Conservation (phyloP, 2,329 filamentous ascomycete genomes). For the Aspergillus viridinutans region DNA sequence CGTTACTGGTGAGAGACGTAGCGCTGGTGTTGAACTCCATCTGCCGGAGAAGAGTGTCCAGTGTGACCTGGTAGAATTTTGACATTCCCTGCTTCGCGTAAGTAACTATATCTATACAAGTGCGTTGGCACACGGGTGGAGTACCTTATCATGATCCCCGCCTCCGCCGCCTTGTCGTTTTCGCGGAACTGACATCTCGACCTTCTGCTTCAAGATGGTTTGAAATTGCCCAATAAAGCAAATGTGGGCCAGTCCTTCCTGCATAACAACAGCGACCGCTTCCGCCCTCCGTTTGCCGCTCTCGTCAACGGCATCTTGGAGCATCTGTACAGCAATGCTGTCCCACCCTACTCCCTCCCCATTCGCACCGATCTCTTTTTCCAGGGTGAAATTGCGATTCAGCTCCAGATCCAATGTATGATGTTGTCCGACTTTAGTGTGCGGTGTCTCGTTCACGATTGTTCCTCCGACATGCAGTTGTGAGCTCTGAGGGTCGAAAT, state of each 20-base stretch:
- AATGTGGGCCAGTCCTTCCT: slow-evolving; percentile 60
- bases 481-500: slow-evolving; percentile 65
- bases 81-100: slow-evolving; percentile 55
- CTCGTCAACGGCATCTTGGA: slow-evolving; percentile 73
- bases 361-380: slow-evolving; percentile 62
- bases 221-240: slow-evolving; percentile 49
- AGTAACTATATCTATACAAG: slow-evolving; percentile 1
- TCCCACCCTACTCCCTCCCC: slow-evolving; percentile 67
- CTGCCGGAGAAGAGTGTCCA: slow-evolving; percentile 70
- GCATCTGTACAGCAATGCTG: slow-evolving; percentile 72
- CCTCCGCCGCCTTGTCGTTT: slow-evolving; percentile 46
- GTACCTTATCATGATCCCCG: slow-evolving; percentile 47
- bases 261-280: slow-evolving; percentile 87
- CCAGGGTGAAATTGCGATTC: slow-evolving; percentile 79
- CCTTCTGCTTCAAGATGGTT: slow-evolving; percentile 47
- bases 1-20: slow-evolving; percentile 34
- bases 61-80: slow-evolving; percentile 72
- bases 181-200: slow-evolving; percentile 46
- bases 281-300: slow-evolving; percentile 67
- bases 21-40: slow-evolving; percentile 62
- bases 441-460: slow-evolving; percentile 62
- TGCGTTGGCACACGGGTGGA: background rate
- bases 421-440: slow-evolving; percentile 62
- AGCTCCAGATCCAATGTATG: slow-evolving; percentile 81
- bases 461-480: slow-evolving; percentile 66